Evolutionary conservation across 2,329 filamentous ascomycete genomes (phyloP), one percentile per base, ranked within the genome.

Genomic region (Paramyrothecium roridum): DNA sequence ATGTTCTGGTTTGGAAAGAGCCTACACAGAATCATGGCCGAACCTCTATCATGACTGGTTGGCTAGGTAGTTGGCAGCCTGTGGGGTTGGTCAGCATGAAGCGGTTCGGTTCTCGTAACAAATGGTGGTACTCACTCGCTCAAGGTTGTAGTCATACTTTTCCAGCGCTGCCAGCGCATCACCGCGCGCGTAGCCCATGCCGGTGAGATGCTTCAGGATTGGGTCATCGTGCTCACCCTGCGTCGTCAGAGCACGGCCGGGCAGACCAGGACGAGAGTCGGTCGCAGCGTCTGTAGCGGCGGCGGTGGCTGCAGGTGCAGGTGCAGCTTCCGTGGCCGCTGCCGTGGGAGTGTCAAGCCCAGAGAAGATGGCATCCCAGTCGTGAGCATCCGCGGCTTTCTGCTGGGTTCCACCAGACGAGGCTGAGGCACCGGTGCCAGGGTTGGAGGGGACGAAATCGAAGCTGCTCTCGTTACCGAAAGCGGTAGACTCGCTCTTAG

Each of bases 311-410:
- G 61, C 53, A 23, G 63, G 52, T n/a, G 56, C 57, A 19, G 12
- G 52, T n/a, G 56, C 57, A 19, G 12, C 17, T 12, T 50, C 21
- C 7, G 66, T 56, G 50, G 70, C 61, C 57, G 68, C 58, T 47
- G 71, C 63, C 56, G 65, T 67, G 48, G 81, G 73, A 2, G 81
- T 82, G 63, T 93, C 89, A 8, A 96, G 77, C 23, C 88, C 87
- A 2, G 90, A 89, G 74, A 98, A 98, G 54, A 98, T 91, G 43
- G 91, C 89, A 66, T 98, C 93, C 95, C 95, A 98, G 70, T 98
- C 93, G 63, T 96, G 89, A 34, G 77, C 75, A 16, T 83, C 81
- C 0, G 75, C 63, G 26, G 72, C 68, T 57, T 76, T 71, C 50
- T 68, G 72, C 47, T 72, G 61, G 48, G 70, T 68, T 50, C 71